Conservation (phyloP, 2,329 filamentous ascomycete genomes). For the Orbilia brochopaga region DNA sequence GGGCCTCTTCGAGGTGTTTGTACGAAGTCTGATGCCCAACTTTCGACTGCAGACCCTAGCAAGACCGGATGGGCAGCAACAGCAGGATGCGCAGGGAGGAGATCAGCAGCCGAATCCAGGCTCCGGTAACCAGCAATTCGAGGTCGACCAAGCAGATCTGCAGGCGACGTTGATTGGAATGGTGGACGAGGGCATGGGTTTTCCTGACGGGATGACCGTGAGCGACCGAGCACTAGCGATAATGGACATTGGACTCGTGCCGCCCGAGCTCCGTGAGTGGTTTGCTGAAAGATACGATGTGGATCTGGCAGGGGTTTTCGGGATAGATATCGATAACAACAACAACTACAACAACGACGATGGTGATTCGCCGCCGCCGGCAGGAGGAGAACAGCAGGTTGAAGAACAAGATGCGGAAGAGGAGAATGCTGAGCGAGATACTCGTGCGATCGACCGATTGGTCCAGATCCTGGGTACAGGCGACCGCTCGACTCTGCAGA, state of each 20-base stretch:
- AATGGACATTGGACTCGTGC: conserved; percentile 25
- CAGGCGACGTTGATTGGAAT: conserved; percentile 54
- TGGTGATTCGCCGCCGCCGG: conserved; percentile 28
- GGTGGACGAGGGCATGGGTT: conserved; percentile 51
- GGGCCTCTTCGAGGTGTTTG: conserved; percentile 36
- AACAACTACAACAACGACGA: background rate
- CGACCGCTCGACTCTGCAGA: conserved; percentile 24
- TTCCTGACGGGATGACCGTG: conserved; percentile 7
- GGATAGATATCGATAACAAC: conserved; percentile 50
- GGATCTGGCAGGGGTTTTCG: background rate
- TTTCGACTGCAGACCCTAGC: conserved; percentile 17
- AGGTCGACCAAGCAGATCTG: conserved; percentile 51
- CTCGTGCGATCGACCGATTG: conserved; percentile 57
- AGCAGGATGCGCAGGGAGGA: background rate
- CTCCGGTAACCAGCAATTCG: conserved; percentile 35
- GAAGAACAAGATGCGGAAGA: conserved; percentile 54
- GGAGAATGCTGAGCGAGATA: conserved; percentile 57
- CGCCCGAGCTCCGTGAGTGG: conserved; percentile 22
- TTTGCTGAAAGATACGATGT: conserved; percentile 15
- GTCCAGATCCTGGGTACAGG: conserved; percentile 45
- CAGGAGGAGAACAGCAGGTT: conserved; percentile 56
- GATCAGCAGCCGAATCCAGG: conserved; percentile 6
- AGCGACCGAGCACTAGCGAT: conserved; percentile 15
- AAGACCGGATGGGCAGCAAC: background rate
- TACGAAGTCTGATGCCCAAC: conserved; percentile 36